Base-by-base conservation (phyloP, 495 filamentous ascomycete genomes). In the Chlorociboria aeruginascens region DNA sequence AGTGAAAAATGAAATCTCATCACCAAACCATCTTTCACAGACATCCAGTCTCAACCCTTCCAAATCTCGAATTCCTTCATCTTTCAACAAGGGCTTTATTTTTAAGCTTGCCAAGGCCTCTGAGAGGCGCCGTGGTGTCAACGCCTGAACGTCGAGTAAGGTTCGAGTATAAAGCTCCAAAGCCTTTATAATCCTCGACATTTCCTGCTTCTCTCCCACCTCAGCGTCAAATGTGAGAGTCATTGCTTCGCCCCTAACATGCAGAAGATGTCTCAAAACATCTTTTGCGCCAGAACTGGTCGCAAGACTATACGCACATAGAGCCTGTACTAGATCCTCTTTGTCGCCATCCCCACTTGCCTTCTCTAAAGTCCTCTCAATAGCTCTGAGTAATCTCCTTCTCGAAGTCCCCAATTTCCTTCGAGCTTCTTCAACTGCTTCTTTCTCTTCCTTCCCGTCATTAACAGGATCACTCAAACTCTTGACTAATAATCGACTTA, bases 1-100 rank as follows among this genome's bases (percentile, higher is more conserved):
- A 0, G 81, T 93, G 63, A 93, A 97, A 43, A 82, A 85, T 30
- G 73, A 74, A 30, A 96, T 83, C 43, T 94, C 87, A 10, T 87
- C 78, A 6, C 85, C 75, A 33, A 93, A 80, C 86, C 86, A 96
- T 34, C 76, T 72, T 44, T 78, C 80, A 53, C 90, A 78, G 32
- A 92, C 61, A 55, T 93, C 89, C n/a, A 98, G 65, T 32, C 85
- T 75, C 8, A 96, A 66, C 4, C 83, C 85, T 40, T 83, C 75
- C 16, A 92, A 51, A 0, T 58, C 64, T 30, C 68, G 68, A 10
- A 96, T 63, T 10, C 82, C 76, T 8, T 72, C 66, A 54, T 92
- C 83, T 8, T 77, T 73, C 29, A 95, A 64, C 11, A 97, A 65
- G 1, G 81, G 76, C 36, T 76, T 71, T 32, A 73, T 67, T 60